A percentile compares a stretch with the other conserved stretches of the same genome.
phyloP scores from a whole-genome alignment of 1,284 basidiomycete genomes.

The Termitomyces sp. region DNA sequence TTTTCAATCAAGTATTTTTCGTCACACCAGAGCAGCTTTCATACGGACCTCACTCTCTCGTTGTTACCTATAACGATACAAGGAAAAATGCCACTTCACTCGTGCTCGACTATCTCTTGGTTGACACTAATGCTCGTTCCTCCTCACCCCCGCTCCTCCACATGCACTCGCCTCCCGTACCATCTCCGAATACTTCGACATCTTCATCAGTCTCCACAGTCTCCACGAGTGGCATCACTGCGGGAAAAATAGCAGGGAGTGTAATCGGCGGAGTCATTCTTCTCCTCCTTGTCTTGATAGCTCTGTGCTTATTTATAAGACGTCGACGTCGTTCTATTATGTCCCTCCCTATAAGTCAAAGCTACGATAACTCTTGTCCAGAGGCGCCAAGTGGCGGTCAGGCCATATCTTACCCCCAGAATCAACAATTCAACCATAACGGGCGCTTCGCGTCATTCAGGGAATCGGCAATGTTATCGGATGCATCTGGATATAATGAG shows the following conservation, averaged over 20 bases:
- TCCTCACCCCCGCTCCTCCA: not conserved
- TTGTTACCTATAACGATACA: conserved; percentile 16
- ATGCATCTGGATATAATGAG: conserved; percentile 1
- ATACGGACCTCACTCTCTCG: conserved; percentile 11
- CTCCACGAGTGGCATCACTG: not conserved
- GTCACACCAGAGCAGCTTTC: conserved; percentile 7
- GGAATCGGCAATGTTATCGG: not conserved
- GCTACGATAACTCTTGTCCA: not conserved
- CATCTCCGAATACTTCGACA: not conserved
- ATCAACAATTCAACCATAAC: too few species aligned
- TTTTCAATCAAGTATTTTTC: conserved; percentile 16
- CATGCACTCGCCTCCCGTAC: too few species aligned
- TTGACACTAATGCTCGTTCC: conserved; percentile 11
- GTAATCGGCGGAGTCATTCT: conserved; percentile 9
- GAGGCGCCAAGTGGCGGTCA: not conserved
- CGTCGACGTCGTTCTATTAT: not conserved
- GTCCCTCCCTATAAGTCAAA: not conserved
- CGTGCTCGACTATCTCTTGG: conserved; percentile 13
- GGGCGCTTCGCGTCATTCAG: not conserved
- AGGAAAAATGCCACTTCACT: conserved; percentile 12
- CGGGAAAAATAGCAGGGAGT: conserved; percentile 14
- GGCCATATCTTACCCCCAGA: not conserved
- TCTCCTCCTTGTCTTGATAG: not conserved
- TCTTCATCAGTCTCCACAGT: not conserved
- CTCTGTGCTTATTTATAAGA: not conserved